These are phyloP conservation scores for Prunus persica DNA, from an alignment of 306 rosid genomes.

Conservation along the genomic window DNA sequence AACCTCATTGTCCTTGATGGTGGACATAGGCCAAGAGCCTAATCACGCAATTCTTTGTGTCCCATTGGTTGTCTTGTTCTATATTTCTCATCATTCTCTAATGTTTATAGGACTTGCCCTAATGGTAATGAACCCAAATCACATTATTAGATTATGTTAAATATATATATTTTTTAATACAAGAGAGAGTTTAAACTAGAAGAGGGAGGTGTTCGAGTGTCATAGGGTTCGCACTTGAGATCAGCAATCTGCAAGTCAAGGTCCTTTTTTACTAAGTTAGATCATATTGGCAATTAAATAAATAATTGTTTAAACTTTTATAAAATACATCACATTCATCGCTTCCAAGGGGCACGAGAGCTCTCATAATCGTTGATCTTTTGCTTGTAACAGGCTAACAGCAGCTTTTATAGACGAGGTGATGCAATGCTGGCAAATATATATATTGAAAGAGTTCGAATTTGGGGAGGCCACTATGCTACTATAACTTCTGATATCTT, in stretches of 20 bases:
- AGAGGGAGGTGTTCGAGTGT: too few relatives aligned
- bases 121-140: neutral
- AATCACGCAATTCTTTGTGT: neutral
- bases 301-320: neutral
- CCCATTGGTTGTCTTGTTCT: neutral
- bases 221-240: too few relatives aligned
- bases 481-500: neutral
- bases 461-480: neutral
- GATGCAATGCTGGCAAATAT: neutral
- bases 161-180: too few relatives aligned
- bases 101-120: neutral
- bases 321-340: neutral
- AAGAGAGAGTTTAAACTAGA: too few relatives aligned
- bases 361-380: neutral
- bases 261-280: accelerated
- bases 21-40: neutral
- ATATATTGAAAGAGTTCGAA: neutral
- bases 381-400: too few relatives aligned
- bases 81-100: neutral
- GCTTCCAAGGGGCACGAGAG: neutral
- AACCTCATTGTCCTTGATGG: neutral
- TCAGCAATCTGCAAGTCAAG: too few relatives aligned
- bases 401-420: neutral
- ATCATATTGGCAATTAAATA: too few relatives aligned
- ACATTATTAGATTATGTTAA: neutral